These are phyloP conservation scores for Coccomyxa sp. DNA, from an alignment of 139 green algal species.

Conservation along the genomic window DNA sequence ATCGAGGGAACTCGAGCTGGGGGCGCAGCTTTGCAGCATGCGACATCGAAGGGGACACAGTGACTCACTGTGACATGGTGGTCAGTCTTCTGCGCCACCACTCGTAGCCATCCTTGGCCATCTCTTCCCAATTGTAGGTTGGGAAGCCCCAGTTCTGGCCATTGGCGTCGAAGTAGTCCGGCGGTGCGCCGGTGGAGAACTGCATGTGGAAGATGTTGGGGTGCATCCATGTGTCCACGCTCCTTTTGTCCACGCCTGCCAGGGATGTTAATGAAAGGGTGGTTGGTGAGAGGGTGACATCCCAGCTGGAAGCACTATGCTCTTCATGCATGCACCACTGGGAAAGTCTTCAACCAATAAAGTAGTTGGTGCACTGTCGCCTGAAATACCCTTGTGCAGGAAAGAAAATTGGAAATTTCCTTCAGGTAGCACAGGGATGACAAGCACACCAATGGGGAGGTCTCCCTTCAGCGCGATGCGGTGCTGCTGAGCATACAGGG, in stretches of 20 bases:
- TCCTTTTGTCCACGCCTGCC: slow-evolving; percentile 83
- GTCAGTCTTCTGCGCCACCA: slow-evolving; percentile 83
- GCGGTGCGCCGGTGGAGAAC: slow-evolving; percentile 81
- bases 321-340: not conserved
- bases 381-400: too few relatives aligned
- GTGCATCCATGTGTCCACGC: slow-evolving; percentile 87
- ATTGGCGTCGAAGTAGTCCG: slow-evolving; percentile 83
- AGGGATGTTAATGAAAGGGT: not conserved
- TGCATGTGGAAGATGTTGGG: slow-evolving; percentile 89
- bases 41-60: not conserved
- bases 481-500: slow-evolving; percentile 52
- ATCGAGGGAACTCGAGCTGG: too few relatives aligned
- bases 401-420: too few relatives aligned
- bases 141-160: slow-evolving; percentile 97
- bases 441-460: slow-evolving; percentile 80
- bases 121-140: slow-evolving; percentile 97
- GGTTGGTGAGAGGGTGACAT: too few relatives aligned
- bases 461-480: slow-evolving; percentile 92
- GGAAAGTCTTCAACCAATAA: not conserved
- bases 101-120: slow-evolving; percentile 79
- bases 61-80: slow-evolving; percentile 60
- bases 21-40: too few relatives aligned
- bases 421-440: not conserved
- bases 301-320: too few relatives aligned
- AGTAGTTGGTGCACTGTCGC: too few relatives aligned